phyloP scores from a whole-genome alignment of 768 basidiomycete species.

The Trametopsis cervina region DNA sequence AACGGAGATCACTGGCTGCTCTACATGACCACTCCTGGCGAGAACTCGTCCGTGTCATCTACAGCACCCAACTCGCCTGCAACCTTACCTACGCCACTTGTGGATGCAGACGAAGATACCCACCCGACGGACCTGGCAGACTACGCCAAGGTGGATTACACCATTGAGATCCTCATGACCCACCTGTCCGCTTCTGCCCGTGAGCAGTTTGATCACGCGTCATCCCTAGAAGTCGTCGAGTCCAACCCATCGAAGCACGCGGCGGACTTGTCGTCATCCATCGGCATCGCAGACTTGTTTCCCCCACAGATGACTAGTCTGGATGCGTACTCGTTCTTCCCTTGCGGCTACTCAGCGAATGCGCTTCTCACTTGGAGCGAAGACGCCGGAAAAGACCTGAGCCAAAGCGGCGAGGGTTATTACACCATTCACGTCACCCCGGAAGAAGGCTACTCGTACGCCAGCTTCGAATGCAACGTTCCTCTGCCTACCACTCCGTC shows the following conservation, averaged over 20 bases:
- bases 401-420: slow-evolving; percentile 70
- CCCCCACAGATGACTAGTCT: slow-evolving; percentile 71
- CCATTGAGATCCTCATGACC: slow-evolving; percentile 98
- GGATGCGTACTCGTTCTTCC: slow-evolving; percentile 90
- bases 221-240: slow-evolving; percentile 20
- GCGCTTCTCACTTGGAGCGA: slow-evolving; percentile 69
- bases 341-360: slow-evolving; percentile 96
- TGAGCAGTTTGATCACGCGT: slow-evolving; percentile 50
- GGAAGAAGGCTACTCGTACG: slow-evolving; percentile 97
- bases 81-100: slow-evolving; percentile 12
- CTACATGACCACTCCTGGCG: slow-evolving; percentile 71
- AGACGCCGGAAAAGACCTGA: slow-evolving; percentile 22
- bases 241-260: slow-evolving; percentile 44
- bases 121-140: slow-evolving; percentile 16
- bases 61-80: slow-evolving; percentile 24
- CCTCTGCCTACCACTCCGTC: slow-evolving; percentile 44
- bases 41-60: slow-evolving; percentile 13
- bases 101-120: slow-evolving; percentile 14
- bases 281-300: slow-evolving; percentile 82
- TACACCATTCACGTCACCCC: slow-evolving; percentile 99
- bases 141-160: slow-evolving; percentile 60
- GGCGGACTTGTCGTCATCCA: slow-evolving; percentile 52
- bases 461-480: slow-evolving; percentile 98
- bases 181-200: slow-evolving; percentile 73
- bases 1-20: slow-evolving; percentile 99